phyloP scores from a whole-genome alignment of 192 early-diverging fungal genomes.

The Coemansia sp. region DNA sequence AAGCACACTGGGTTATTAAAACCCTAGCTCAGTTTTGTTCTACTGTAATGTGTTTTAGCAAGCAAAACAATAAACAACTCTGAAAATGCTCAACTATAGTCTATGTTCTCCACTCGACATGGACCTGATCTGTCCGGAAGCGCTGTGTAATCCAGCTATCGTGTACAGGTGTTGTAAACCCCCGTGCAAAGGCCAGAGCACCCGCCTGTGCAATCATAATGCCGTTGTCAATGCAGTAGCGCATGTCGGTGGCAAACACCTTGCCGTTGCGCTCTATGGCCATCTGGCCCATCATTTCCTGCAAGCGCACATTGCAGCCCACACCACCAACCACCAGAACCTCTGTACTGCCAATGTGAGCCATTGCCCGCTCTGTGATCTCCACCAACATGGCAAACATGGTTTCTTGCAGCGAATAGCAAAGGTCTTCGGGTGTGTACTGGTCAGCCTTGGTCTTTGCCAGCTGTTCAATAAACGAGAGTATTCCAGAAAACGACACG shows the following conservation, averaged over 20 bases:
- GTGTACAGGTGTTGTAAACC: conserved; percentile 75
- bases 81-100: neutral
- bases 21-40: too few species aligned
- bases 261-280: conserved; percentile 79
- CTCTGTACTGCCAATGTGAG: conserved; percentile 87
- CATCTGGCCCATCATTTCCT: conserved; percentile 99
- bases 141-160: conserved; percentile 94
- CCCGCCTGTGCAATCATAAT: conserved; percentile 99
- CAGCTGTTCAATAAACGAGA: conserved; percentile 81
- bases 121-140: conserved; percentile 84
- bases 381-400: conserved; percentile 99
- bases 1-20: too few species aligned
- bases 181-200: conserved; percentile 77
- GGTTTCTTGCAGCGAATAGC: conserved; percentile 95
- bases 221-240: conserved; percentile 98
- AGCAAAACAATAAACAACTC: neutral
- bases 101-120: conserved; percentile 72
- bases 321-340: conserved; percentile 97
- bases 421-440: conserved; percentile 84
- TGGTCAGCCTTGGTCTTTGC: conserved; percentile 61
- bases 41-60: too few species aligned
- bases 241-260: conserved; percentile 95
- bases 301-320: conserved; percentile 90
- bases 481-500: conserved; percentile 95
- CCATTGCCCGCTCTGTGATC: conserved; percentile 98